Conservation (phyloP, 176 grass and related monocot species). For the Juncus effusus region DNA sequence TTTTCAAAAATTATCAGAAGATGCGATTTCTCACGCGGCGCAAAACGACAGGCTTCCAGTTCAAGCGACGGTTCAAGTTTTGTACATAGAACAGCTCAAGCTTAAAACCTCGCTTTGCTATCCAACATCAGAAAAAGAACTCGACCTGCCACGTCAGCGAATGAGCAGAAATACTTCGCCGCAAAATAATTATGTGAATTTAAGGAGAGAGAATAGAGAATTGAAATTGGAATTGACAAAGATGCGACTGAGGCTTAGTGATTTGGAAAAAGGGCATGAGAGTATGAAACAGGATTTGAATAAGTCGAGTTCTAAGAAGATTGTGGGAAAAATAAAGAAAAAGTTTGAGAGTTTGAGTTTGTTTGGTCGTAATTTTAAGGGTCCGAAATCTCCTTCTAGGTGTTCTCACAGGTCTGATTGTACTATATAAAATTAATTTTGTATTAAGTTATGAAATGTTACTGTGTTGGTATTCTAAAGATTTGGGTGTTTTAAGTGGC, state of each 20-base stretch:
- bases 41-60: constrained; percentile 62
- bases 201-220: constrained; percentile 45
- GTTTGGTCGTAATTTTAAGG: constrained; percentile 14
- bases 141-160: constrained; percentile 9
- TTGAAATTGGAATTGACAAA: constrained; percentile 42
- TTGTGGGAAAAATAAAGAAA: constrained; percentile 21
- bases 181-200: constrained; percentile 29
- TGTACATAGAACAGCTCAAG: constrained; percentile 66
- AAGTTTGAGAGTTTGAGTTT: constrained; percentile 7
- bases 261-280: constrained; percentile 47
- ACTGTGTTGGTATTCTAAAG: too few relatives aligned
- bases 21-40: constrained; percentile 55
- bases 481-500: too few relatives aligned
- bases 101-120: constrained; percentile 40
- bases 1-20: constrained; percentile 69
- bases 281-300: constrained; percentile 44
- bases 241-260: constrained; percentile 46
- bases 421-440: background rate
- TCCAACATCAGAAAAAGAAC: constrained; percentile 31
- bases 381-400: constrained; percentile 13
- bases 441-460: too few relatives aligned
- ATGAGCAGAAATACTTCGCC: constrained; percentile 25
- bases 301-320: constrained; percentile 28
- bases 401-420: constrained; percentile 20
- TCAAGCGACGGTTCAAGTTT: constrained; percentile 60